A percentile compares a stretch with the other conserved stretches of the same genome.
Evolutionary conservation across 177 flowering plant species (phyloP).

Genomic region (Vitis hybrid): DNA sequence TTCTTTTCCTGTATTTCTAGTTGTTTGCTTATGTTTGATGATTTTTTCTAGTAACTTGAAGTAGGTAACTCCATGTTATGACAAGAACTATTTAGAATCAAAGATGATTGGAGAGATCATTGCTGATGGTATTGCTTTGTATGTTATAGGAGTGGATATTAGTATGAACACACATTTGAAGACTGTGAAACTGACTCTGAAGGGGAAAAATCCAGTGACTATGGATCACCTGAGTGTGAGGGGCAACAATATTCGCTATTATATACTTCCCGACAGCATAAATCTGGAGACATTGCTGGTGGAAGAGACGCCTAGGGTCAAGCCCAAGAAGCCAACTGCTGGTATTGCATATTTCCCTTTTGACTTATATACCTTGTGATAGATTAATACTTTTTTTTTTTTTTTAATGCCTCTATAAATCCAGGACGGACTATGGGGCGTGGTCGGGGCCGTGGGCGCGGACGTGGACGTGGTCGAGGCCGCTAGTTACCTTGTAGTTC

Average conservation of each 20-base stretch:
- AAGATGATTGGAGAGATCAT: too few relatives aligned
- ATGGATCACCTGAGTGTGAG: slow-evolving; percentile 92
- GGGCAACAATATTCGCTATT: slow-evolving; percentile 90
- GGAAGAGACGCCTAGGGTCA: slow-evolving; percentile 93
- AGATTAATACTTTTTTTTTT: too few relatives aligned
- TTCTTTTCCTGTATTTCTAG: background rate
- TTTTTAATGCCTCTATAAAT: background rate
- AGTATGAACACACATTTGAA: slow-evolving; percentile 98
- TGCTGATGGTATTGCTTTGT: background rate
- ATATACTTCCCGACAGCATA: slow-evolving; percentile 92
- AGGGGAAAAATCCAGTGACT: slow-evolving; percentile 90
- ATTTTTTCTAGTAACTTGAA: too few relatives aligned
- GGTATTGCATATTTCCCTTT: slow-evolving; percentile 38
- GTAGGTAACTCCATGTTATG: too few relatives aligned
- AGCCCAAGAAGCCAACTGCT: slow-evolving; percentile 93
- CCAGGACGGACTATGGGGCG: slow-evolving; percentile 87
- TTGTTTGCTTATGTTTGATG: slow-evolving; percentile 5
- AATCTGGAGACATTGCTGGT: slow-evolving; percentile 92
- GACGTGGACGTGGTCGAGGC: slow-evolving; percentile 91
- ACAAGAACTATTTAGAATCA: too few relatives aligned
- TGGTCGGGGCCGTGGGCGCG: slow-evolving; percentile 87
- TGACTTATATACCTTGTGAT: background rate
- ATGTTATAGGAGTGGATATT: slow-evolving; percentile 75
- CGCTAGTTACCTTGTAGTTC: slow-evolving; percentile 34
- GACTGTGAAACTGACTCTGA: slow-evolving; percentile 82